Base-by-base conservation (phyloP, 2,329 filamentous ascomycete genomes). In the Trichoderma afroharzianum region DNA sequence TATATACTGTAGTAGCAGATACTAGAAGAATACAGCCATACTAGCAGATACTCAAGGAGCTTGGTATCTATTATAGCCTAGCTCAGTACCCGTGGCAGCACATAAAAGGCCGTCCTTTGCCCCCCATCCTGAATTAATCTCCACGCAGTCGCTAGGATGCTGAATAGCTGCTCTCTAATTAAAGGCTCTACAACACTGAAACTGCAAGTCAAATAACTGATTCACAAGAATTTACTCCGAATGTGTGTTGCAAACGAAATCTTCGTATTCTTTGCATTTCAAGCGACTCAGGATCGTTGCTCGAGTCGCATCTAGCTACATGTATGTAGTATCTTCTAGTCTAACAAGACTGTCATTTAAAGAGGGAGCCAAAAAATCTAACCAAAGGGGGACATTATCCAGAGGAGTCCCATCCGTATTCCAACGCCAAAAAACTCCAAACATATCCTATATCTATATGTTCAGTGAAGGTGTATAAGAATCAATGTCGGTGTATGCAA, bases 401-500 rank as follows among this genome's bases (percentile, higher is more conserved):
- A 62, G 21, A 21, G 55, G 66, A 53, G 43, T 32, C 57, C 28
- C 53, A 11, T 21, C 47, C 28, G 15, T 39, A 55, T 28, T 21
- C 39, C 24, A 69, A 69, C 67, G 36, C 67, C 67, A 14, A 47
- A 32, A 62, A 36, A 62, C 21, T 26, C 57, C 67, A 58, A 15
- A 30, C 26, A 62, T 69, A 53, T 69, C 39, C 63, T 24, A 58
- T 24, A 62, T 69, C 67, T 69, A 69, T 50, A 62, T 69, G 67
- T 62, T 62, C 67, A 69, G 28, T 26, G 26, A 62, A 69, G 12
- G 39, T 69, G 63, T 39, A 53, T 24, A 66, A 63, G 30, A 28
- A 53, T 57, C 30, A 53, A 32, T 47, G n/a, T 47, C 14, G 57
- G 39, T 43, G 18, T 43, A 26, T 57, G 39, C 21, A 36, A 50